phyloP scores from a whole-genome alignment of 2,329 filamentous ascomycete genomes.

The Cladosporium colombiae region DNA sequence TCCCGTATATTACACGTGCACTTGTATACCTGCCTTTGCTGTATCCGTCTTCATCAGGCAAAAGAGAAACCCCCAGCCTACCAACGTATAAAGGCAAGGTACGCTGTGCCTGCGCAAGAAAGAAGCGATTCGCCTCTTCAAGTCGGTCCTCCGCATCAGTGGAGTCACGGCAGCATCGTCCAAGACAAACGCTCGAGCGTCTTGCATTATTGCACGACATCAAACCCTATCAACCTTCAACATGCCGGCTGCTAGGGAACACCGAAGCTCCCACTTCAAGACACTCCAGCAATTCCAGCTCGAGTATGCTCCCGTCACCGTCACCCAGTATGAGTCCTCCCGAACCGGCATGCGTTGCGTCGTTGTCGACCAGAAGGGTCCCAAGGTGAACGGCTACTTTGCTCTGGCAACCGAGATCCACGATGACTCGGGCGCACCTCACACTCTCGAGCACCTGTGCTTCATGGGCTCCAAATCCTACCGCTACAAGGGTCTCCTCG shows the following conservation, averaged over 20 bases:
- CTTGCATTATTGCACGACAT: conserved; percentile 3
- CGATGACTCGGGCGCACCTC: conserved; percentile 87
- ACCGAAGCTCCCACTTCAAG: conserved; percentile 65
- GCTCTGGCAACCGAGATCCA: conserved; percentile 95
- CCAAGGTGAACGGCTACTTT: conserved; percentile 95
- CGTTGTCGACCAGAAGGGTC: conserved; percentile 86
- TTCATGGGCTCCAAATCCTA: conserved; percentile 84
- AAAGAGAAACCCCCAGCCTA: not conserved
- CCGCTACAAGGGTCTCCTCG: conserved; percentile 89
- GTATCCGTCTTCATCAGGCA: not conserved
- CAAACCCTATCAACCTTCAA: not conserved
- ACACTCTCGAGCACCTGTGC: conserved; percentile 55
- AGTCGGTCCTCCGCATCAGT: not conserved
- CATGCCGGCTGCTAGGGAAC: conserved; percentile 38
- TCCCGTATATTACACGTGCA: not conserved
- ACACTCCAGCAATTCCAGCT: conserved; percentile 82
- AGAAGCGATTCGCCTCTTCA: conserved; percentile 12
- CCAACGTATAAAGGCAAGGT: not conserved
- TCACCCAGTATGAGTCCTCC: conserved; percentile 95
- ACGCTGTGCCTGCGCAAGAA: not conserved
- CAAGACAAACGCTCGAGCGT: not conserved
- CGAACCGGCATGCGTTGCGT: conserved; percentile 93
- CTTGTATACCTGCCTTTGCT: not conserved
- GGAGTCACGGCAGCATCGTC: conserved; percentile 5
- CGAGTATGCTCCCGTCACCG: conserved; percentile 83